A percentile compares a stretch with the other conserved stretches of the same genome.
phyloP scores from a whole-genome alignment of 768 basidiomycete genomes.

The Hypholoma sublateritium region DNA sequence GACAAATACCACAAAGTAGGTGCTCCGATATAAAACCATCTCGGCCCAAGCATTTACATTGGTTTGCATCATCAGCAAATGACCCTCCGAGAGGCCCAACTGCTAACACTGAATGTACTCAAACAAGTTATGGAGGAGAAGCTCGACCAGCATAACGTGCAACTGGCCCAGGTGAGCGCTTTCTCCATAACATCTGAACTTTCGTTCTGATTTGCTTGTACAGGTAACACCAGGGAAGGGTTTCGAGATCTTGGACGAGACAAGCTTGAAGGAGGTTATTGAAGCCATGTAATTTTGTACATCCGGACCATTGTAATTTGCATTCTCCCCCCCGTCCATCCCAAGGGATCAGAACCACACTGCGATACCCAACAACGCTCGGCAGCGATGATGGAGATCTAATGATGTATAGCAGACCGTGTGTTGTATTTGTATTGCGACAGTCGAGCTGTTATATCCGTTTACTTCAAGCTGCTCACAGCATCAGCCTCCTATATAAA shows the following conservation, averaged over 20 bases:
- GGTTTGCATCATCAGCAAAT: slow-evolving; percentile 73
- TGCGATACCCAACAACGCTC: too few relatives aligned
- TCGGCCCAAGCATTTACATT: not conserved
- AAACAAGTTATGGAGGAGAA: slow-evolving; percentile 99
- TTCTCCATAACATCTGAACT: not conserved
- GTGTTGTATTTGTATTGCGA: not conserved
- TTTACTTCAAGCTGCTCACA: slow-evolving; percentile 33
- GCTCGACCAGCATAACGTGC: slow-evolving; percentile 97
- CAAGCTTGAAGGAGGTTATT: slow-evolving; percentile 77
- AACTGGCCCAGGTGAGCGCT: slow-evolving; percentile 81
- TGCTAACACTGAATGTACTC: slow-evolving; percentile 81
- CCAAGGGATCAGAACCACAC: not conserved
- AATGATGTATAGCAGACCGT: not conserved
- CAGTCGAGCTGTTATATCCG: not conserved
- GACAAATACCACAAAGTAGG: slow-evolving; percentile 94
- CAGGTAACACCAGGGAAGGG: slow-evolving; percentile 82
- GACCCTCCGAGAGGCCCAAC: slow-evolving; percentile 85
- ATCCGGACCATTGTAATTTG: slow-evolving; percentile 22
- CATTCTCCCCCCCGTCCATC: slow-evolving; percentile 4
- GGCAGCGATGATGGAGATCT: not conserved
- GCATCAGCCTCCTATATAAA: not conserved
- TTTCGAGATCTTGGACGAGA: slow-evolving; percentile 89
- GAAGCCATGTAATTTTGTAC: slow-evolving; percentile 65
- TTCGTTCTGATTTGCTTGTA: not conserved
- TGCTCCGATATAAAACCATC: not conserved